Evolutionary conservation across 352 stramenopile genomes (phyloP), one percentile per base, ranked within the genome.

Genomic region (Phytophthora rubi): DNA sequence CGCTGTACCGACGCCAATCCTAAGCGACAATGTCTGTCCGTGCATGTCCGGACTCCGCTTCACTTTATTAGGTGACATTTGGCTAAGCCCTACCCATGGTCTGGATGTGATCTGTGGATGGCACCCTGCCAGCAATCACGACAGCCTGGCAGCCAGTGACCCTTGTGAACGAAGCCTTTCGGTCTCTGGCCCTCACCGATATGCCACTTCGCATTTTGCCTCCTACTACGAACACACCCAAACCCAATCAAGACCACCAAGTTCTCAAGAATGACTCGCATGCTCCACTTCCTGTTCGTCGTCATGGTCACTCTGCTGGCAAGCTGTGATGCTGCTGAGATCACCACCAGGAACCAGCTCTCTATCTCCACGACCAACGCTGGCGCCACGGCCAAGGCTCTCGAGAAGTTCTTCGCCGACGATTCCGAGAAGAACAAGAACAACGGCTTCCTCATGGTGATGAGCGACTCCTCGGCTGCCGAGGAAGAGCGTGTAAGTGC

Each of bases 131-230:
- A 45, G 37, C 37, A 6, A 15, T 45, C 37, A 45, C 15, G 13
- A 21, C 42, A 18, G 15, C 13, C 42, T 49, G 42, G n/a, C 42
- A 23, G 42, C 42, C 47, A 53, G 10, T 53, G 47, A 53, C 47
- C n/a, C 9, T 16, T 59, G 60, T 52, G 33, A 53, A 15, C 23
- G 16, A 42, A 62, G 15, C 37, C 37, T 16, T 45, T 45, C 32
- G 13, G 39, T 12, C n/a, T 67, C 49, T 32, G 39, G 16, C 64
- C 37, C 15, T 30, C 28, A 42, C 12, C 35, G 12, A 42, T 49
- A 57, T 2, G 47, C 45, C 64, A 71, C 54, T 71, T 32, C 15
- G 13, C 64, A 61, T 39, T 62, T 71, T 62, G 49, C 64, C 21
- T 26, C n/a, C 49, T 7, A 49, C 47, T 26, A 59, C 48, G 18